Conservation (phyloP, 208 protist species). For the Crithidia fasciculata region DNA sequence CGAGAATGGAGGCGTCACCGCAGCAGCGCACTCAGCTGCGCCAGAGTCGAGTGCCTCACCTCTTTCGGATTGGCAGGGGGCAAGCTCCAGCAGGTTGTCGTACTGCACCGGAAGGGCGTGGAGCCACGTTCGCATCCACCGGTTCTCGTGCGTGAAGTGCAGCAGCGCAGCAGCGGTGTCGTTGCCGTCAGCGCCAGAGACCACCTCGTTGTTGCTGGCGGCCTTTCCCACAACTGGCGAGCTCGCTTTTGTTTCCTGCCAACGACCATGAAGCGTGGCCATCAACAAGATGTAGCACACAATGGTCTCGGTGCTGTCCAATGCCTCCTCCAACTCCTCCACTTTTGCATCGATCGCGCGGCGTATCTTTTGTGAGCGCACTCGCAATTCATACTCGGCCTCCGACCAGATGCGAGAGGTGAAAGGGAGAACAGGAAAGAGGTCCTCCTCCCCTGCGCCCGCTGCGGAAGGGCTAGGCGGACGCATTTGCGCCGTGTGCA, state of each 20-base stretch:
- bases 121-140: conserved; percentile 82
- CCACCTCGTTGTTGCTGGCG: neutral
- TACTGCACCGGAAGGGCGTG: conserved; percentile 64
- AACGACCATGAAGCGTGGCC: conserved; percentile 57
- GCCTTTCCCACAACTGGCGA: neutral
- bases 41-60: neutral
- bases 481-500: neutral
- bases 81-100: conserved; percentile 87
- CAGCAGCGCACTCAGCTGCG: conserved; percentile 8
- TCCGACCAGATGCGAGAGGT: conserved; percentile 31
- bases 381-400: conserved; percentile 24
- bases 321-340: conserved; percentile 33
- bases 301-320: conserved; percentile 74
- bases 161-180: conserved; percentile 7
- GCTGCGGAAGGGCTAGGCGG: neutral
- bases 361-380: conserved; percentile 21
- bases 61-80: neutral
- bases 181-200: neutral
- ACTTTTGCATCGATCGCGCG: conserved; percentile 33
- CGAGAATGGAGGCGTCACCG: neutral
- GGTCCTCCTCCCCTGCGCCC: neutral
- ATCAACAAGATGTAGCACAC: conserved; percentile 73
- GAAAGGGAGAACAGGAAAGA: conserved; percentile 28
- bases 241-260: neutral
- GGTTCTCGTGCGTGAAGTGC: conserved; percentile 54